Conservation (phyloP, 1,284 basidiomycete genomes). For the Phlebopus sp. region DNA sequence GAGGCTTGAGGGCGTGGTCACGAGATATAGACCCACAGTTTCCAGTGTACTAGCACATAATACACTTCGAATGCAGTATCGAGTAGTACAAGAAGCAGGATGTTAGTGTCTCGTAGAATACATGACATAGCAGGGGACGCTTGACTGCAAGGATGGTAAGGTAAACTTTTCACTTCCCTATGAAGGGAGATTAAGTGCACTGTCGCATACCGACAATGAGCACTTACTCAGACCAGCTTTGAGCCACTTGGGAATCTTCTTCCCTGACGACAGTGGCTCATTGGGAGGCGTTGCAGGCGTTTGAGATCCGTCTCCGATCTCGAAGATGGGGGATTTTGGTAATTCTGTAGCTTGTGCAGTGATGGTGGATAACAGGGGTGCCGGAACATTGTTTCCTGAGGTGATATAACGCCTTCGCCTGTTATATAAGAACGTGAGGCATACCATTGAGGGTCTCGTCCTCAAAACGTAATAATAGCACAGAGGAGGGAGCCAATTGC, state of each 20-base stretch:
- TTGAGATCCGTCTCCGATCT: not conserved
- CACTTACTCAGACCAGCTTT: constrained; percentile 54
- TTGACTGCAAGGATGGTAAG: not conserved
- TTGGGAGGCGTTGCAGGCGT: constrained; percentile 26
- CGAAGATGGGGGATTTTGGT: constrained; percentile 48
- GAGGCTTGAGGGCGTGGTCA: constrained; percentile 79
- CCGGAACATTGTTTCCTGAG: constrained; percentile 48
- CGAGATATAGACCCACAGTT: constrained; percentile 68
- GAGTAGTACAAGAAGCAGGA: not conserved
- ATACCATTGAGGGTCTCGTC: constrained; percentile 70
- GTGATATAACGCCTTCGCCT: constrained; percentile 3
- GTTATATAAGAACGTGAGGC: constrained; percentile 6
- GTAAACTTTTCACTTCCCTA: constrained; percentile 22
- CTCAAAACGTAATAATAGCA: constrained; percentile 74
- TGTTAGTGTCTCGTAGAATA: not conserved
- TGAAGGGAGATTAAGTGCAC: constrained; percentile 6
- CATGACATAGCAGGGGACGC: constrained; percentile 2
- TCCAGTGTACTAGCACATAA: constrained; percentile 67
- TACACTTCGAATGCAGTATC: constrained; percentile 1
- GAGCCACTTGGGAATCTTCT: constrained; percentile 75
- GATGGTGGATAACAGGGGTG: constrained; percentile 63
- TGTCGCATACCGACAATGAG: not conserved
- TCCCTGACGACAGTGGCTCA: constrained; percentile 32
- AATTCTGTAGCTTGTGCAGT: constrained; percentile 59
- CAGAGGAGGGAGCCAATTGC: constrained; percentile 75